Base-by-base conservation (phyloP, 2,329 filamentous ascomycete genomes). In the Balansia obtecta region DNA sequence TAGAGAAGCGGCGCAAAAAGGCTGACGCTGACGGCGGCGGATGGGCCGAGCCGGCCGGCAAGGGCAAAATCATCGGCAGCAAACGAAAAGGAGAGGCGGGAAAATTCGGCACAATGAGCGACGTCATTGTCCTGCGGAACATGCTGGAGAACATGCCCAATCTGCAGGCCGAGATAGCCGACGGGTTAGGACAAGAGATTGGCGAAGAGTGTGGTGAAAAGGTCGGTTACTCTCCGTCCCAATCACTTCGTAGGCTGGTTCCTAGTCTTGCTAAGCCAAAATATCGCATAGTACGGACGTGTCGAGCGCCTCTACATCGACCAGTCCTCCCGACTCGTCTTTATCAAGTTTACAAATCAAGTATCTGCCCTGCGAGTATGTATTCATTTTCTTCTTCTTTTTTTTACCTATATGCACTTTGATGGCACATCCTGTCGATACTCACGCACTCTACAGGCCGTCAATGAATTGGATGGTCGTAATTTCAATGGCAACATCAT, bases 131-230 rank as follows among this genome's bases (percentile, higher is more conserved):
- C 44, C 70, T 96, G 16, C 76, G 78, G 49, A 83, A 87, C 46
- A 96, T 97, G 86, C 76, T 97, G 1, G 82, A 93, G 54, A 86
- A 85, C 6, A 82, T 97, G 73, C 77, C 70, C 2, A 73, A 95
- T 62, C 69, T 95, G 43, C 78, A 84, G 51, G 75, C 73, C n/a
- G 91, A 96, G 65, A 80, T 95, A 46, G 79, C 83, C 52, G 76
- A 77, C 13, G 80, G 80, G 0, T 70, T 98, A 47, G 83, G 91
- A 58, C 91, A 97, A 69, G 90, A 96, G 65, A 96, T 98, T 66
- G 93, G 93, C 7, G 88, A 96, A 61, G 88, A 95, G 63, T 96
- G 94, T 66, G 83, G 83, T 46, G 81, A 88, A 56, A 89, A 90
- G 75, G 79, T 83, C 53, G 16, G 46, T 27, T n/a, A 30, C 16